Conservation (phyloP, 2,329 filamentous ascomycete species). For the Coccinonectria pachysandricola region DNA sequence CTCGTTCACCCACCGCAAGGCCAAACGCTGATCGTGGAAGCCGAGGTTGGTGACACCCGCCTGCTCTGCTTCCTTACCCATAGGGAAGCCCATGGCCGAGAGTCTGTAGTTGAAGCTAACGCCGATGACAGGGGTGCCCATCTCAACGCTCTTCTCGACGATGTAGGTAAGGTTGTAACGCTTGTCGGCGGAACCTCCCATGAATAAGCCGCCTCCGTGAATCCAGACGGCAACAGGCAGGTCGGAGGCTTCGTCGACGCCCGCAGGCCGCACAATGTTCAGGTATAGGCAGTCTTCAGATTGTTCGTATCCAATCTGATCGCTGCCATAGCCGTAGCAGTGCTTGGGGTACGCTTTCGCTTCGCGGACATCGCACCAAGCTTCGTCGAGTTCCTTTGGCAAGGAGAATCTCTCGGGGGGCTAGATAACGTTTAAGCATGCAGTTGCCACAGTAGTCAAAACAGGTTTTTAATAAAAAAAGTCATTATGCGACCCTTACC, state of each 20-base stretch:
- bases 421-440: too few relatives aligned
- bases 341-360: constrained; percentile 23
- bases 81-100: constrained; percentile 35
- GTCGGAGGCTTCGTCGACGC: constrained; percentile 5
- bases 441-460: too few relatives aligned
- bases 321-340: constrained; percentile 7
- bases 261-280: constrained; percentile 7
- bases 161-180: constrained; percentile 52
- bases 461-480: too few relatives aligned
- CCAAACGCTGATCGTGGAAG: constrained; percentile 5
- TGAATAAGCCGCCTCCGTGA: constrained; percentile 26
- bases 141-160: constrained; percentile 30
- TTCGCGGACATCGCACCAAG: constrained; percentile 27
- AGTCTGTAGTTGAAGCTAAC: constrained; percentile 15
- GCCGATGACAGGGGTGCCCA: constrained; percentile 23
- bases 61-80: constrained; percentile 28
- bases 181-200: constrained; percentile 31
- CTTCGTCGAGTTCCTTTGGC: constrained; percentile 35
- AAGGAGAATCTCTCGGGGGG: constrained; percentile 36
- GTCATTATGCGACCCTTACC: too few relatives aligned
- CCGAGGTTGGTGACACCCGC: constrained; percentile 15
- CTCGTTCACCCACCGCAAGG: constrained; percentile 5
- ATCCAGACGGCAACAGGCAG: constrained; percentile 12
- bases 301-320: not conserved
- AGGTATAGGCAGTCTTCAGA: constrained; percentile 10